Base-by-base conservation (phyloP, 305 asterid species). In the Fraxinus dipetala region DNA sequence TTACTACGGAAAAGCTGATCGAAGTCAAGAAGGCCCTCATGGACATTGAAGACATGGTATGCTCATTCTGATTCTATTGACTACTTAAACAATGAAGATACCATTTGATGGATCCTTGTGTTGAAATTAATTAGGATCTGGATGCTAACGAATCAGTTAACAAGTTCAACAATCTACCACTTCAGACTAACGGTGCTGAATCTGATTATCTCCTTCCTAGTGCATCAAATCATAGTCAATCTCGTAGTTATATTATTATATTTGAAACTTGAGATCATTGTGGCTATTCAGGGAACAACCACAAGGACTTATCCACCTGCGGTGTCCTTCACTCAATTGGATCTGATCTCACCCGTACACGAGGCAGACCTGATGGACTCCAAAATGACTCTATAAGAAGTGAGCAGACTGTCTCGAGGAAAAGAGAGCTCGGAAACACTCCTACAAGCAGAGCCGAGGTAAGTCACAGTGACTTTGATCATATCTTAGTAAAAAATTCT, bases 241-340 rank as follows among this genome's bases (percentile, higher is more conserved):
- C 20, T 32, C 72, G 18, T 48, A 5, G 77, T 8, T 75, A 56
- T 22, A 32, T 51, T 1, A 3, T 45, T 56, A 30, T 22, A 72
- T 18, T 24, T 67, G 69, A 40, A 45, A 70, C 40, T 34, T 9
- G 31, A 34, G 45, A 22, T 54, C 40, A 20, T 59, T 80, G 9
- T 84, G 82, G 70, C 76, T 56, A 70, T 31, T 80, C 75, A 91
- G 97, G 81, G 35, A 87, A 87, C 84, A 85, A 86, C 78, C 43
- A 56, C 56, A 91, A 80, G 82, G 94, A 95, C 86, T 73, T 91
- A 83, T 95, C 98, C 72, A 95, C 95, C 16, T 93, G 94, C 20
- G 98, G 97, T 30, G 97, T 85, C 77, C 92, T 93, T 84, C 98
- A 90, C 86, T 95, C 99, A 0, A 84, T 92, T 75, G 97, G 99